Evolutionary conservation across 2,329 filamentous ascomycete species (phyloP).

Genomic region (Volutella citrinella): DNA sequence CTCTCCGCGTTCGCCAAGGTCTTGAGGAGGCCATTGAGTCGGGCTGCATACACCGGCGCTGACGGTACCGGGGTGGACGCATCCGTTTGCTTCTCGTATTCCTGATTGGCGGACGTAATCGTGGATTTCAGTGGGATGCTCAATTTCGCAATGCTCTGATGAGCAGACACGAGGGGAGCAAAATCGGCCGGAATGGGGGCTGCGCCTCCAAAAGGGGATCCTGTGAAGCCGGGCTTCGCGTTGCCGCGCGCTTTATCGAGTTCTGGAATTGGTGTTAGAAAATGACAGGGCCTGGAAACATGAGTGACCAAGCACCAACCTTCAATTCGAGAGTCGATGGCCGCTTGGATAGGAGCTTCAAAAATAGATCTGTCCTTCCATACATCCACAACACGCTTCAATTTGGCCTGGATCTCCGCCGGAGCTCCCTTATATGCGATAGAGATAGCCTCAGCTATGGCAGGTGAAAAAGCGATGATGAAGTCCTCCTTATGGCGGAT

Average conservation of each 20-base stretch:
- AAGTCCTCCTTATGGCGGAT: constrained; percentile 92
- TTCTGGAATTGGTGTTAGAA: constrained; percentile 41
- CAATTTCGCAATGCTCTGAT: constrained; percentile 72
- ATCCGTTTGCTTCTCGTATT: constrained; percentile 82
- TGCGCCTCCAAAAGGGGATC: constrained; percentile 57
- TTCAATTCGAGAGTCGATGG: constrained; percentile 75
- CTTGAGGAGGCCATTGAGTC: constrained; percentile 85
- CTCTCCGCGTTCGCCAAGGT: constrained; percentile 83
- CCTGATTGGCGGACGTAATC: constrained; percentile 68
- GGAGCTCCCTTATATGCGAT: constrained; percentile 89
- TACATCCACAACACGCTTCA: constrained; percentile 87
- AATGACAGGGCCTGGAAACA: not conserved
- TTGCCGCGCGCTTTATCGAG: constrained; percentile 59
- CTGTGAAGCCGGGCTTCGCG: constrained; percentile 49
- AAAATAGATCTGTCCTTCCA: constrained; percentile 90
- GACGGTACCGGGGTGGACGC: constrained; percentile 67
- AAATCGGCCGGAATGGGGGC: constrained; percentile 72
- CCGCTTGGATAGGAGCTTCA: constrained; percentile 72
- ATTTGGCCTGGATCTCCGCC: constrained; percentile 80
- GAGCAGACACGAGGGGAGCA: constrained; percentile 67
- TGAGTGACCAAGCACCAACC: no score
- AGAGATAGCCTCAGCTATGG: constrained; percentile 87
- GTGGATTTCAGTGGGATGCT: constrained; percentile 65
- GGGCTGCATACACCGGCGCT: constrained; percentile 86
- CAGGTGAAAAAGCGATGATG: constrained; percentile 82